phyloP scores from a whole-genome alignment of 2,329 filamentous ascomycete genomes.

The Ophiocordyceps camponoti-saundersi region DNA sequence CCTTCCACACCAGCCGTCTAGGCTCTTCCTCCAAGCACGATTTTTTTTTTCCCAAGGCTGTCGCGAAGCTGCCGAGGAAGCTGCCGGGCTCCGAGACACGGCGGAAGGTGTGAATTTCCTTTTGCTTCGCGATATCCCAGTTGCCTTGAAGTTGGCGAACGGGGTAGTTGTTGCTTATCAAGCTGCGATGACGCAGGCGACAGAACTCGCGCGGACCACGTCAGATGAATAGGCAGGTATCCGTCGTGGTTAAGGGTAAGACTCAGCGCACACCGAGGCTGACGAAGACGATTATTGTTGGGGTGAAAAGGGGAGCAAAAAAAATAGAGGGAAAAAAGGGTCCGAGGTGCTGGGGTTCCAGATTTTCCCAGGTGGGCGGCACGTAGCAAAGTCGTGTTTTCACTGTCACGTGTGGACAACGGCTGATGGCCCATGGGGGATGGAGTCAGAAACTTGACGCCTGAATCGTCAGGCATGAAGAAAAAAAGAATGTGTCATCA shows the following conservation, averaged over 20 bases:
- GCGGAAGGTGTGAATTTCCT: neutral
- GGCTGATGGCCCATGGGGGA: neutral
- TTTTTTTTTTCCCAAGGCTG: neutral
- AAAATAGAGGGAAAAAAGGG: neutral
- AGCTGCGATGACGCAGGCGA: neutral
- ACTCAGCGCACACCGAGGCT: neutral
- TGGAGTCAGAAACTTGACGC: neutral
- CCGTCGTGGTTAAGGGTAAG: too few relatives aligned
- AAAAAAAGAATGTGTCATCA: neutral
- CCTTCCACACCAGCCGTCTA: constrained; percentile 1
- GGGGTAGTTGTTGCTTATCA: neutral
- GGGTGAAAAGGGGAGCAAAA: neutral
- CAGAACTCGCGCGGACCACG: neutral
- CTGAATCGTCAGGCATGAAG: neutral
- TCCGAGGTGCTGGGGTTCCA: neutral
- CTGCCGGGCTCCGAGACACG: neutral
- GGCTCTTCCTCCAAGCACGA: neutral
- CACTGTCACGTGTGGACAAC: neutral
- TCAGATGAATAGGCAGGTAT: neutral
- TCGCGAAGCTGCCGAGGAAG: neutral
- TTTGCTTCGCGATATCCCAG: neutral
- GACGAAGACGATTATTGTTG: neutral
- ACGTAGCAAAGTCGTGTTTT: neutral
- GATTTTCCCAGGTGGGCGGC: neutral
- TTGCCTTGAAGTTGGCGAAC: neutral